Base-by-base conservation (phyloP, 2,329 filamentous ascomycete genomes). In the Sporothrix sp. region DNA sequence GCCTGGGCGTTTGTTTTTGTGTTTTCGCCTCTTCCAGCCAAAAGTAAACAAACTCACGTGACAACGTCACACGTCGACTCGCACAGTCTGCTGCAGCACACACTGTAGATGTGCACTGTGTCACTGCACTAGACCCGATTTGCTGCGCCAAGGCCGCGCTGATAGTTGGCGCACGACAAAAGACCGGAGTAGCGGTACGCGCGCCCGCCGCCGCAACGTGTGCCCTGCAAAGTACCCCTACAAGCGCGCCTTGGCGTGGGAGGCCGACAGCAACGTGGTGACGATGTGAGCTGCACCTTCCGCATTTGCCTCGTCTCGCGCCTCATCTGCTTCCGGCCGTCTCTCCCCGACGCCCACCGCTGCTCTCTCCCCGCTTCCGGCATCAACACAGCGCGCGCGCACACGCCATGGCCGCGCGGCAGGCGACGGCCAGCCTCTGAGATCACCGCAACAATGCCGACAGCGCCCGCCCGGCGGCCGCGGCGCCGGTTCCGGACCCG, bases 401-500 rank as follows among this genome's bases (percentile, higher is more conserved):
- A n/a, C 14, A 43, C 27, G 27, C n/a, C 20, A 48, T 52, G 44
- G 50, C 38, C 18, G 14, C 25, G 28, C 30, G 18, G 30, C 32
- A 23, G 10, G 21, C 32, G n/a, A 5, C 11, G 30, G 7, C 23
- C 44, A 21, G 28, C 5, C 40, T 23, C 14, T 23, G 40, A 46
- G 32, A n/a, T n/a, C n/a, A 48, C 20, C 8, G 50, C 46, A 46
- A 10, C 46, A 42, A 50, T 50, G 50, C 47, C 53, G 54, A 35
- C 30, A 10, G 13, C 10, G 6, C 25, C 28, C 38, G 6, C 48
- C 27, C 63, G 49, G 27, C 53, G 53, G 23, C 46, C 65, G 57
- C 66, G 66, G 54, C 58, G 62, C 53, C 65, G 65, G 50, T 62
- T 70, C 60, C 68, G 66, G 61, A 64, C 67, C 44, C 69, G 74